A percentile compares a stretch with the other conserved stretches of the same genome.
These are phyloP conservation scores for Penium margaritaceum DNA, from an alignment of 139 green algal species.

Conservation along the genomic window DNA sequence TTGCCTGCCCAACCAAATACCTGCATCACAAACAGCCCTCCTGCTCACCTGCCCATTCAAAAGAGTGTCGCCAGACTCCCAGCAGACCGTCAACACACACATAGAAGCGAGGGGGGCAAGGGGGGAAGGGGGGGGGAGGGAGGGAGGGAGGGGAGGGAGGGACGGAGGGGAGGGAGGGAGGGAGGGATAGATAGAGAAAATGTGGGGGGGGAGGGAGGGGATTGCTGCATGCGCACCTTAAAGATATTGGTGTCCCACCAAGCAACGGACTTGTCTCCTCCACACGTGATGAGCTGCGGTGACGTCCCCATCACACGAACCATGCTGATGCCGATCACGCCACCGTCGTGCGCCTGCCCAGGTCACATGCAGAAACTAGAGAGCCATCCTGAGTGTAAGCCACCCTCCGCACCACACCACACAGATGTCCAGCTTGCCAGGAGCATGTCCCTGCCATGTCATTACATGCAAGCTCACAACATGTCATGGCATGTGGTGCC, in stretches of 20 bases:
- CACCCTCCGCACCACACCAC: too few relatives aligned
- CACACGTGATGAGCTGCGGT: slow-evolving; percentile 31
- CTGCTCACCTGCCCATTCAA: too few relatives aligned
- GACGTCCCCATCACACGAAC: slow-evolving; percentile 4
- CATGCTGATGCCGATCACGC: slow-evolving; percentile 21
- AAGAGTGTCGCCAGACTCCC: too few relatives aligned
- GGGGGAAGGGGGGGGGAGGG: background rate
- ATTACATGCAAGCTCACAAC: too few relatives aligned
- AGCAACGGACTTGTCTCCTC: slow-evolving; percentile 22
- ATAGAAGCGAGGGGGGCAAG: background rate
- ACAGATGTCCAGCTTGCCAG: too few relatives aligned
- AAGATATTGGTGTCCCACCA: slow-evolving; percentile 26
- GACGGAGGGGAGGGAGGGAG: background rate
- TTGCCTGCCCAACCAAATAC: background rate
- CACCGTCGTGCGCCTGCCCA: slow-evolving; percentile 42
- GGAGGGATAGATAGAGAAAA: background rate
- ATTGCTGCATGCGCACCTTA: background rate
- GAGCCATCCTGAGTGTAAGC: too few relatives aligned
- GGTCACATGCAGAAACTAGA: too few relatives aligned
- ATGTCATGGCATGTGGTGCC: too few relatives aligned
- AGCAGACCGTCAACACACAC: too few relatives aligned
- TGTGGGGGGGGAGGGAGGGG: background rate
- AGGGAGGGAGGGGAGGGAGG: background rate
- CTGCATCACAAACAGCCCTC: too few relatives aligned
- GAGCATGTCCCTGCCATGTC: too few relatives aligned